Base-by-base conservation (phyloP, 805 yeast species). In the Wickerhamiella slavikovae region DNA sequence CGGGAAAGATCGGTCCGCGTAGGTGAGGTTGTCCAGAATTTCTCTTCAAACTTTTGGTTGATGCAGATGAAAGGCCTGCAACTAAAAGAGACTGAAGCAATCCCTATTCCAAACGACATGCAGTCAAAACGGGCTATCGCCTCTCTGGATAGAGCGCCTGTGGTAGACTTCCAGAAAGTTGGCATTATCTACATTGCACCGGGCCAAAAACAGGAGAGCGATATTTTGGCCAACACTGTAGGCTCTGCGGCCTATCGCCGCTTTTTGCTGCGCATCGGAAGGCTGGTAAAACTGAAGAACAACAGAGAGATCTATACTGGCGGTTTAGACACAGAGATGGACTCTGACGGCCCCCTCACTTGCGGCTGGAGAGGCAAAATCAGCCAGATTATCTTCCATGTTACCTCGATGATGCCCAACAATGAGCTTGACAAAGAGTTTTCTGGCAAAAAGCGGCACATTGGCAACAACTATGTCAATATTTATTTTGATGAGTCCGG, bases 381-480 rank as follows among this genome's bases (percentile, higher is more conserved):
- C 20, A 58, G 69, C 1, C 93, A 79, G 42, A 51, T 78, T 24
- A 63, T 78, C 7, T 80, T 67, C 48, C 93, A 80, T 46, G 65
- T 77, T 7, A 71, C 82, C 2, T 77, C 93, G 0, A 49, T 80
- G 62, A 80, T 80, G 92, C 80, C 83, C 2, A 44, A 45, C 13
- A 48, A 50, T 3, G 41, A 38, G 13, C 56, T 60, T 29, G 74
- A 71, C 38, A 44, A 48, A 3, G 42, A 44, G 12, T 55, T 50
- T 17, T 61, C 70, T 11, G 45, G 61, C 47, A 80, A 79, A 51
- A 80, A 80, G 49, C 55, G 82, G 32, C 94, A 80, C 46, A 74
- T 80, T 37, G 94, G 94, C 5, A 80, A 80, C 52, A 66, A 79
- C 45, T 71, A 68, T 47, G 89, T 80, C 33, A 76, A 73, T 43